Conservation (phyloP, 1,139 yeast genomes). For the Tardiomyces blankii region DNA sequence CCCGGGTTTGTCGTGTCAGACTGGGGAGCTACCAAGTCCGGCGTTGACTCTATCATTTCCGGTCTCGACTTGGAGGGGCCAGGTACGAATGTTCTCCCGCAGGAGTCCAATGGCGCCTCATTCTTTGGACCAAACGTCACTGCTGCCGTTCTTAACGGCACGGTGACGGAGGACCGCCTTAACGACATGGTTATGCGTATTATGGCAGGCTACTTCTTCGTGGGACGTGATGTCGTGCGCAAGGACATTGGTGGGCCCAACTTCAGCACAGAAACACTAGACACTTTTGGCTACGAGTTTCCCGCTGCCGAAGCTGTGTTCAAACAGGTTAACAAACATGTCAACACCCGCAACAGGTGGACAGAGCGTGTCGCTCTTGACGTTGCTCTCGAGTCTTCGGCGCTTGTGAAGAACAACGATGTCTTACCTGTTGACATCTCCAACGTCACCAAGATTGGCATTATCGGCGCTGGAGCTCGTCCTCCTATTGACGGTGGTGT, state of each 20-base stretch:
- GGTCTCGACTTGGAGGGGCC: slow-evolving; percentile 28
- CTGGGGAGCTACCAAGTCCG: slow-evolving; percentile 48
- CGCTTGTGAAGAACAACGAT: slow-evolving; percentile 40
- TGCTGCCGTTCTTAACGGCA: slow-evolving; percentile 38
- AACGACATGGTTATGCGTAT: slow-evolving; percentile 52
- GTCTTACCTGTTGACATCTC: slow-evolving; percentile 39
- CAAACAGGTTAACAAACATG: slow-evolving; percentile 35
- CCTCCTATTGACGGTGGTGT: no score
- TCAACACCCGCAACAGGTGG: slow-evolving; percentile 35
- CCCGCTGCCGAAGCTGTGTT: slow-evolving; percentile 3
- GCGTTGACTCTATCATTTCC: slow-evolving; percentile 34
- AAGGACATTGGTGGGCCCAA: slow-evolving; percentile 26
- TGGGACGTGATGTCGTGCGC: slow-evolving; percentile 6
- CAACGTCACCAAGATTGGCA: slow-evolving; percentile 34
- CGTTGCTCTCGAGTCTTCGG: no score
- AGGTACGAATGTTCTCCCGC: slow-evolving; percentile 6
- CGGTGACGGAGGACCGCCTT: slow-evolving; percentile 39
- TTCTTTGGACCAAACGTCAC: slow-evolving; percentile 47
- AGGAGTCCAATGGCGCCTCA: slow-evolving; percentile 7
- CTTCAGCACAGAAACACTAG: slow-evolving; percentile 24
- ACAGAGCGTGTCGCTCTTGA: slow-evolving; percentile 36
- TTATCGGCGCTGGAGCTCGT: slow-evolving; percentile 21
- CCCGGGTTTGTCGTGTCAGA: slow-evolving; percentile 50
- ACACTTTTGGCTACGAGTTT: slow-evolving; percentile 24
- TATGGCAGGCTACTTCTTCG: slow-evolving; percentile 42